Conservation (phyloP, 441 rosid genomes). For the Corymbia citriodora region DNA sequence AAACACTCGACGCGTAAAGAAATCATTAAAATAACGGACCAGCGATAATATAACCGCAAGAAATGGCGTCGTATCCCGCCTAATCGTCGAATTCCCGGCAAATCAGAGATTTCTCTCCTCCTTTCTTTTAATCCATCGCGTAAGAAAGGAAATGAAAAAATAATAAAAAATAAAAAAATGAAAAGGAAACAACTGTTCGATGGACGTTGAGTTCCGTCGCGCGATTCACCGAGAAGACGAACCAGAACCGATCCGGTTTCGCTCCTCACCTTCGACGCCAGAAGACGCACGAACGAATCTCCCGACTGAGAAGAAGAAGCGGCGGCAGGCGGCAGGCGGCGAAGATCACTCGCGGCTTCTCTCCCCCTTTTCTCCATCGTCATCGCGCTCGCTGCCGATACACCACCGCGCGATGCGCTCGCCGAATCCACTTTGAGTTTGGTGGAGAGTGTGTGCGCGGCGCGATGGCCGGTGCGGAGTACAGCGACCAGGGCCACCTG, state of each 20-base stretch:
- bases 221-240: neutral
- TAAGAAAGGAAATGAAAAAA: neutral
- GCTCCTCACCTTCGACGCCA: neutral
- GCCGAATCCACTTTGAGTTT: neutral
- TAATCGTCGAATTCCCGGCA: neutral
- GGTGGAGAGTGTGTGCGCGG: neutral
- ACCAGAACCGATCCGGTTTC: neutral
- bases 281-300: neutral
- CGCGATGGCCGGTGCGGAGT: conserved; percentile 8
- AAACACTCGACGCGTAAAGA: neutral
- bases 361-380: neutral
- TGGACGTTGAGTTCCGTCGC: neutral
- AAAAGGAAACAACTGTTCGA: neutral
- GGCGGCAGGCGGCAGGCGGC: neutral
- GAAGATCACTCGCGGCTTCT: neutral
- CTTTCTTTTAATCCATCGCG: neutral
- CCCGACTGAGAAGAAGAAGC: neutral
- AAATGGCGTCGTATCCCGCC: neutral
- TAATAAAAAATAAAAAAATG: neutral
- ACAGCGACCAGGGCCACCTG: conserved; percentile 48
- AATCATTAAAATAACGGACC: neutral
- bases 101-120: neutral
- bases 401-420: neutral
- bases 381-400: neutral
- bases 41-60: too few species aligned